Percentiles rank a stretch among this genome's conserved stretches.
Evolutionary conservation across 2,329 filamentous ascomycete genomes (phyloP).

Genomic region (Cercospora zeae-maydis): DNA sequence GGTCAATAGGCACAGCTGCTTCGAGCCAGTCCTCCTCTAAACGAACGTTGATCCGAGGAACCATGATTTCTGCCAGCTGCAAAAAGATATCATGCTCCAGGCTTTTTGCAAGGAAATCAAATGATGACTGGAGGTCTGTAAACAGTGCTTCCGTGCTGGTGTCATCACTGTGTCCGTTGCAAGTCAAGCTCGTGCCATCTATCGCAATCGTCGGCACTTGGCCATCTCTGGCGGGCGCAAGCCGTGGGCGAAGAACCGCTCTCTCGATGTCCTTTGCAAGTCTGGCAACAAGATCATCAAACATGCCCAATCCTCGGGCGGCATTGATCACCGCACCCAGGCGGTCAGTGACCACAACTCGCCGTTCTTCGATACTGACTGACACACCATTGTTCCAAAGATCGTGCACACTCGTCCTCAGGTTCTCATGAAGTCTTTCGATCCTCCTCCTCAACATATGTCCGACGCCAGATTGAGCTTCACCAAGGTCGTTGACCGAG

Average conservation of each 20-base stretch:
- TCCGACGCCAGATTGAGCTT: conserved; percentile 60
- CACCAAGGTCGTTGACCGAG: conserved; percentile 51
- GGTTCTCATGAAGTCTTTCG: conserved; percentile 61
- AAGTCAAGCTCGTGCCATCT: conserved; percentile 29
- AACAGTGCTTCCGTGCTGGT: conserved; percentile 36
- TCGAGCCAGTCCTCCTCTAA: conserved; percentile 74
- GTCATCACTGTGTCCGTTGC: conserved; percentile 23
- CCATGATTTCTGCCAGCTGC: conserved; percentile 64
- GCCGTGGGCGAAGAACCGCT: conserved; percentile 30
- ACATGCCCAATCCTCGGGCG: conserved; percentile 26
- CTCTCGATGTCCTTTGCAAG: conserved; percentile 32
- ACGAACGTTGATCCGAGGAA: conserved; percentile 64
- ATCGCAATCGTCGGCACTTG: conserved; percentile 20
- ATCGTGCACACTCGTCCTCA: conserved; percentile 63
- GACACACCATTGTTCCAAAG: conserved; percentile 73
- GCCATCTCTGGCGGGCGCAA: conserved; percentile 23
- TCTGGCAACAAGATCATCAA: conserved; percentile 29
- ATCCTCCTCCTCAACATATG: conserved; percentile 63
- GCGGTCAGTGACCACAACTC: conserved; percentile 54
- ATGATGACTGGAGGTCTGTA: conserved; percentile 42
- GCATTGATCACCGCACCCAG: conserved; percentile 22
- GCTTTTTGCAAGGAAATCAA: conserved; percentile 50
- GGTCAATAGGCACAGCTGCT: conserved; percentile 68
- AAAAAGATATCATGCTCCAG: conserved; percentile 49
- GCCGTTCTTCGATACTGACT: conserved; percentile 56